Percentiles rank a stretch among this genome's conserved stretches.
These are phyloP conservation scores for Astraeus odoratus DNA, from an alignment of 768 basidiomycete species.

Conservation along the genomic window DNA sequence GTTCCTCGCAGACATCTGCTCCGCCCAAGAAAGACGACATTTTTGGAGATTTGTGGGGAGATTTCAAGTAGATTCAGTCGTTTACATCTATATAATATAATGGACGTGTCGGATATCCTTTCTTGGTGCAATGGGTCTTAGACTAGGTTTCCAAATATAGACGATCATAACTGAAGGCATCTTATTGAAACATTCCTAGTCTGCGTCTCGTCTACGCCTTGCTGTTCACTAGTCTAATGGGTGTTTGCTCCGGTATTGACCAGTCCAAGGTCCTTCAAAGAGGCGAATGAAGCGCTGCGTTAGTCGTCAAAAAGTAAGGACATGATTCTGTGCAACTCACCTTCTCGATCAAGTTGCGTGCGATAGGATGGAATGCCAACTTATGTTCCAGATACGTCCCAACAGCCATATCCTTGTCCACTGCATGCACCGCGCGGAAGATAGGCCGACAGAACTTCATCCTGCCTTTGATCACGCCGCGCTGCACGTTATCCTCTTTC, in stretches of 20 bases:
- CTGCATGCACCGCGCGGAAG: conserved; percentile 48
- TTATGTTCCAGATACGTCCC: conserved; percentile 42
- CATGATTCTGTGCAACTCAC: conserved; percentile 33
- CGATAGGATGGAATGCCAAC: conserved; percentile 68
- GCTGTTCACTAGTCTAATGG: too few species aligned
- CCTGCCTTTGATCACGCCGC: conserved; percentile 61
- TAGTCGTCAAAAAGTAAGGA: neutral
- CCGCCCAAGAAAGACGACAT: conserved; percentile 64
- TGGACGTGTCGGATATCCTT: neutral
- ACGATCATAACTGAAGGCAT: too few species aligned
- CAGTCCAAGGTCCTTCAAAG: conserved; percentile 14
- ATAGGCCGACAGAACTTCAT: conserved; percentile 82
- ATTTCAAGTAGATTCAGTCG: conserved; percentile 51
- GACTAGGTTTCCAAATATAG: too few species aligned
- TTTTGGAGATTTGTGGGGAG: conserved; percentile 81
- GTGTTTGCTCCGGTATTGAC: too few species aligned
- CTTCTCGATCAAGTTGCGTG: conserved; percentile 69
- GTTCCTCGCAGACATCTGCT: conserved; percentile 20
- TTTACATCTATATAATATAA: neutral
- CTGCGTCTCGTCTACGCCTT: too few species aligned
- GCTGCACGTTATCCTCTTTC: conserved; percentile 32
- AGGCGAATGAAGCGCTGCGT: too few species aligned
- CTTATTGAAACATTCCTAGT: too few species aligned
- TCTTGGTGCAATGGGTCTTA: too few species aligned
- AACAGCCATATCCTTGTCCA: conserved; percentile 47